Evolutionary conservation across 2,329 filamentous ascomycete genomes (phyloP).

Genomic region (Pochonia chlamydosporia): DNA sequence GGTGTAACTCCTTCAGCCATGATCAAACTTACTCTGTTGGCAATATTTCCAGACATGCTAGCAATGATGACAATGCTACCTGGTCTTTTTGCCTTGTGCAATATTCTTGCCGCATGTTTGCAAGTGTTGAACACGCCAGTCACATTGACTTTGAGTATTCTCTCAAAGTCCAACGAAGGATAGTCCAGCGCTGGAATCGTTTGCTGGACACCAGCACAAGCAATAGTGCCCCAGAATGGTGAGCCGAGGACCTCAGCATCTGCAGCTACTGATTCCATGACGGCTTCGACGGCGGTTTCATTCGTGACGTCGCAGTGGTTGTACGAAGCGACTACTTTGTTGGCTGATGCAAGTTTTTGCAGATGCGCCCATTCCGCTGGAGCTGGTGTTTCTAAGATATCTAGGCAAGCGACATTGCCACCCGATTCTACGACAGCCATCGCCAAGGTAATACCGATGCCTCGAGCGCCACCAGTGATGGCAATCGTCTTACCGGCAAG

Average conservation of each 20-base stretch:
- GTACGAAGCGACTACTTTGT: conserved; percentile 31
- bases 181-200: conserved; percentile 64
- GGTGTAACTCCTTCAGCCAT: neutral
- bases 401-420: conserved; percentile 42
- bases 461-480: conserved; percentile 46
- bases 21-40: conserved; percentile 35
- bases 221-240: conserved; percentile 33
- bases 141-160: conserved; percentile 79
- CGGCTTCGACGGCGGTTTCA: conserved; percentile 29
- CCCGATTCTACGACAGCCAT: conserved; percentile 43
- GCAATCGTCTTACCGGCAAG: conserved; percentile 37
- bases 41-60: conserved; percentile 64
- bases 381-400: conserved; percentile 33
- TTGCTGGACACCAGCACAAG: conserved; percentile 44
- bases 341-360: conserved; percentile 32
- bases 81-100: conserved; percentile 50
- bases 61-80: conserved; percentile 63
- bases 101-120: conserved; percentile 78
- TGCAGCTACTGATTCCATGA: conserved; percentile 30
- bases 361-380: conserved; percentile 34
- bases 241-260: conserved; percentile 24
- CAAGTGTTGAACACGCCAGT: conserved; percentile 84
- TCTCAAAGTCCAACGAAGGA: conserved; percentile 64
- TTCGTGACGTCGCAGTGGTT: conserved; percentile 41
- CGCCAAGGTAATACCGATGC: conserved; percentile 44